Percentiles rank a stretch among this genome's conserved stretches.
Evolutionary conservation across 2,329 filamentous ascomycete species (phyloP).

Genomic region (Ophiognomonia clavigignenti-juglandacearum): DNA sequence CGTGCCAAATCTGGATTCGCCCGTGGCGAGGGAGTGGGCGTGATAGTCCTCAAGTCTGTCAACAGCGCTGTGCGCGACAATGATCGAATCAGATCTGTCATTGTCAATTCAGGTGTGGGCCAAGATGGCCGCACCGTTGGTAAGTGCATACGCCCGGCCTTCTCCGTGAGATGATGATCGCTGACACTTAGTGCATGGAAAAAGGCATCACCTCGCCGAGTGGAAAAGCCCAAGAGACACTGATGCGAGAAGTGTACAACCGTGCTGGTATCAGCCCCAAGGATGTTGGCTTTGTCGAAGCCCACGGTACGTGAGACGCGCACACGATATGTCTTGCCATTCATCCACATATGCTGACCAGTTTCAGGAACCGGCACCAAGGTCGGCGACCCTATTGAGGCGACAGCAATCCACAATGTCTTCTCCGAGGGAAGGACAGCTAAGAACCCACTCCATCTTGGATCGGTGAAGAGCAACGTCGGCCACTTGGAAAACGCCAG

Average conservation of each 20-base stretch:
- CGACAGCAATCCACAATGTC: slow-evolving; percentile 24
- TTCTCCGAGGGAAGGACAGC: slow-evolving; percentile 7
- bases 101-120: slow-evolving; percentile 31
- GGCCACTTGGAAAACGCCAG: slow-evolving; percentile 27
- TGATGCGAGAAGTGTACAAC: slow-evolving; percentile 19
- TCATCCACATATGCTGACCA: not conserved
- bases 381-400: slow-evolving; percentile 35
- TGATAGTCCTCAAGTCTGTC: slow-evolving; percentile 32
- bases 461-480: slow-evolving; percentile 27
- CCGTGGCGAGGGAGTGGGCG: slow-evolving; percentile 31
- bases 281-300: slow-evolving; percentile 21
- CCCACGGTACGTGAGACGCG: slow-evolving; percentile 20
- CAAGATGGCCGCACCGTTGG: slow-evolving; percentile 34
- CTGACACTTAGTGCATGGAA: no score
- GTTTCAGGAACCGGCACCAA: slow-evolving; percentile 33
- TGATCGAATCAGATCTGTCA: slow-evolving; percentile 22
- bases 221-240: slow-evolving; percentile 17
- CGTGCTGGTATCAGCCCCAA: slow-evolving; percentile 14
- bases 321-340: not conserved
- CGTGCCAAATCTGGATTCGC: slow-evolving; percentile 30
- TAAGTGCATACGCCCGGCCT: not conserved
- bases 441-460: slow-evolving; percentile 16
- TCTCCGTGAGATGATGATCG: no score
- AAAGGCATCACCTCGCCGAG: slow-evolving; percentile 29
- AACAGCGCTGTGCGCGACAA: slow-evolving; percentile 30